Conservation (phyloP, 305 asterid species). For the Fraxinus ornus region DNA sequence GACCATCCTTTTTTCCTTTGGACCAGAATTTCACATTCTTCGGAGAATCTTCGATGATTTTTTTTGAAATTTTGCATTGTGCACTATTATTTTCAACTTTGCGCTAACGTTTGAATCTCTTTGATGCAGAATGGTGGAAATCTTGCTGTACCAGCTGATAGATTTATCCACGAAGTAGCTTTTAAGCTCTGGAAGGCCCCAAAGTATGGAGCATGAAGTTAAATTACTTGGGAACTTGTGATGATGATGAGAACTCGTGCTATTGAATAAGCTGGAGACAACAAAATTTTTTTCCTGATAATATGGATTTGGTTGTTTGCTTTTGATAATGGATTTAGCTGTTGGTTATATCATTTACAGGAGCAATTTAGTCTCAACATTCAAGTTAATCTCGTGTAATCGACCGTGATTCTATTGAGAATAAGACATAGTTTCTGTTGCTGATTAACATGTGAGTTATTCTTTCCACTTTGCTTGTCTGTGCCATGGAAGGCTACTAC, state of each 20-base stretch:
- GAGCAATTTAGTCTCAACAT: neutral
- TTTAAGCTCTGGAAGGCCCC: conserved; percentile 98
- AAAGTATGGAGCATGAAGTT: conserved; percentile 82
- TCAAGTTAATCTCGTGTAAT: neutral
- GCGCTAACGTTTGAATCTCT: neutral
- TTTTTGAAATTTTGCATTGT: neutral
- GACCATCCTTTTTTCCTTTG: neutral
- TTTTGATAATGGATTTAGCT: neutral
- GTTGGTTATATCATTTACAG: neutral
- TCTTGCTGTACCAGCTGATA: conserved; percentile 77
- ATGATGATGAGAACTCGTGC: neutral
- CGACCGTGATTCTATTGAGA: neutral
- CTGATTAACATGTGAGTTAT: neutral
- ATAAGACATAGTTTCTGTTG: neutral
- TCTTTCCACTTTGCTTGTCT: neutral
- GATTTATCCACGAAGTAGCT: conserved; percentile 82
- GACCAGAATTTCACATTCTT: neutral
- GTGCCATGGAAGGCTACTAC: neutral
- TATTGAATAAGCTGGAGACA: neutral
- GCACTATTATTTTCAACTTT: neutral
- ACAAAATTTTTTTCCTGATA: neutral
- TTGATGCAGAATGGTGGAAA: conserved; percentile 62
- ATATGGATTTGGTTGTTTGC: neutral
- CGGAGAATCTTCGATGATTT: neutral
- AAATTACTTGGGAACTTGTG: neutral